These are phyloP conservation scores for Striga hermonthica DNA, from an alignment of 305 asterid genomes.

Conservation along the genomic window DNA sequence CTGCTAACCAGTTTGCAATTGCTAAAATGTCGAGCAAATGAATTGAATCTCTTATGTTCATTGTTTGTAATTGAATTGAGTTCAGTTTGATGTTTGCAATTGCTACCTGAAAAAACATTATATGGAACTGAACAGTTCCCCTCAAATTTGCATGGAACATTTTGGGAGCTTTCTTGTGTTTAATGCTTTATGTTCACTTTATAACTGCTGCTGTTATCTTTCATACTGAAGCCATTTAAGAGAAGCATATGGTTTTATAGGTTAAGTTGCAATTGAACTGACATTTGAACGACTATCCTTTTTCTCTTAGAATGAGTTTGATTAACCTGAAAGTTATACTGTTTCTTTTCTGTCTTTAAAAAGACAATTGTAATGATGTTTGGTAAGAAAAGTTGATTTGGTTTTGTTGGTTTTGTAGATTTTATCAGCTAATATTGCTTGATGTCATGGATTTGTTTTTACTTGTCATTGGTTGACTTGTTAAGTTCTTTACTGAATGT, in stretches of 20 bases:
- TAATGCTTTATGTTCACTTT: constrained; percentile 5
- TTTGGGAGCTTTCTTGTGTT: constrained; percentile 21
- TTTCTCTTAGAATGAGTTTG: constrained; percentile 12
- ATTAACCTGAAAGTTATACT: neutral
- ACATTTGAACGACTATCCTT: constrained; percentile 8
- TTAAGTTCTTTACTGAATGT: neutral
- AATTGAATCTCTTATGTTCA: too few relatives aligned
- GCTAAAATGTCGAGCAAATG: too few relatives aligned
- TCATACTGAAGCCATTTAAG: constrained; percentile 11
- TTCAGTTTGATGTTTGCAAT: too few relatives aligned
- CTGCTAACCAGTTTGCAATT: too few relatives aligned
- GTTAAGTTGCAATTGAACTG: constrained; percentile 15
- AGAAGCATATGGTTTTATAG: constrained; percentile 23
- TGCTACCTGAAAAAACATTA: too few relatives aligned
- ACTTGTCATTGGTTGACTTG: neutral
- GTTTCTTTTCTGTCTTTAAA: neutral
- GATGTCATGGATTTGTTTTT: constrained; percentile 12
- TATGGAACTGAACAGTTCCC: too few relatives aligned
- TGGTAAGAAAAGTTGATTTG: neutral
- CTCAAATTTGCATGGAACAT: constrained; percentile 3
- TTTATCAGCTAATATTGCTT: neutral
- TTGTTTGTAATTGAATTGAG: too few relatives aligned
- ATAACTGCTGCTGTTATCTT: constrained; percentile 24
- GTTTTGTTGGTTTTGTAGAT: neutral
- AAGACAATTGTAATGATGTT: neutral